phyloP scores from a whole-genome alignment of 331 rosid genomes.

The Quercus tomentella region DNA sequence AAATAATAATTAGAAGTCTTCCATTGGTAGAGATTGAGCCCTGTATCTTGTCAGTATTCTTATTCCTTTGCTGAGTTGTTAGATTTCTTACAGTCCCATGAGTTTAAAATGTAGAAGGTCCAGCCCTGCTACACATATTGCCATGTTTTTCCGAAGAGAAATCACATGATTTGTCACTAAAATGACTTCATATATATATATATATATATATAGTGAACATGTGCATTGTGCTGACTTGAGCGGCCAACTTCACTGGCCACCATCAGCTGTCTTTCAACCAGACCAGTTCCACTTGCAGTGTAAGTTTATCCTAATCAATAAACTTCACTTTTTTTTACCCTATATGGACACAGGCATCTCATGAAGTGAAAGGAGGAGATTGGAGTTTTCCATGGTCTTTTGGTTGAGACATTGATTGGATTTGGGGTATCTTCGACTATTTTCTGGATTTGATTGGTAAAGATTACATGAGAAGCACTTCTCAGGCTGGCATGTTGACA shows the following conservation, averaged over 20 bases:
- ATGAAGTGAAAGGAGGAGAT: conserved; percentile 29
- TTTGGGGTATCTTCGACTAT: conserved; percentile 14
- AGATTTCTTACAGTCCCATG: not conserved
- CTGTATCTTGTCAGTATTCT: too few species aligned
- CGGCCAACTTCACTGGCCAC: not conserved
- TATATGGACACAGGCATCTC: conserved; percentile 33
- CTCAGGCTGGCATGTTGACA: not conserved
- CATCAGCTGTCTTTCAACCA: not conserved
- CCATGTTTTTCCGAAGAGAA: not conserved
- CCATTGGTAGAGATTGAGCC: too few species aligned
- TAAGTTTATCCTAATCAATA: not conserved
- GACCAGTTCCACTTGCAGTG: not conserved
- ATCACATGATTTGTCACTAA: not conserved
- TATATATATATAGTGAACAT: not conserved
- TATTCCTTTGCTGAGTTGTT: not conserved
- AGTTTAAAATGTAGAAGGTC: not conserved
- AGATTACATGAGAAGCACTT: not conserved
- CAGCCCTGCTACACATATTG: not conserved
- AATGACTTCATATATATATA: not conserved
- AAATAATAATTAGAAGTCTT: too few species aligned
- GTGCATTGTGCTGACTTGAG: not conserved
- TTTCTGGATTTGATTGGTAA: not conserved
- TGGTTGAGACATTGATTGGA: conserved; percentile 15
- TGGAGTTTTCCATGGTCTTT: conserved; percentile 12
- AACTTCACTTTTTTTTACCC: not conserved